phyloP scores from a whole-genome alignment of 192 early-diverging fungal species.

The Coemansia sp. region DNA sequence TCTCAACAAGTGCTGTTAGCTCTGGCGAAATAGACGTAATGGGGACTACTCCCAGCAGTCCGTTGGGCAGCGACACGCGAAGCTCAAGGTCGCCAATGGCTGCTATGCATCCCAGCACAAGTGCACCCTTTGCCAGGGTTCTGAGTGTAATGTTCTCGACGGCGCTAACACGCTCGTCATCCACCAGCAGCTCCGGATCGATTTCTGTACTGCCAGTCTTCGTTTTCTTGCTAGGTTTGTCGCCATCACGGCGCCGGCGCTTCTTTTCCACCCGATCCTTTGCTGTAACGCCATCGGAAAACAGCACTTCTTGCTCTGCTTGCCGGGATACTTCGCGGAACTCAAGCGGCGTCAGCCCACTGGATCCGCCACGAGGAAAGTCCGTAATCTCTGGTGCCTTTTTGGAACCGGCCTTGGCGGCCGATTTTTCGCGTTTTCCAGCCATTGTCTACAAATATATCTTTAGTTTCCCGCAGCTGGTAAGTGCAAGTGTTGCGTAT shows the following conservation, averaged over 20 bases:
- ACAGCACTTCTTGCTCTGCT: constrained; percentile 70
- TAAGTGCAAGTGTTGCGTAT: no score
- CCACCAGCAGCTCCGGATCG: constrained; percentile 4
- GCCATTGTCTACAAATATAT: constrained; percentile 10
- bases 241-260: constrained; percentile 46
- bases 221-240: constrained; percentile 50
- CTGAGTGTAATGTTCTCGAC: constrained; percentile 51
- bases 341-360: constrained; percentile 78
- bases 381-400: constrained; percentile 51
- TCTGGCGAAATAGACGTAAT: constrained; percentile 84
- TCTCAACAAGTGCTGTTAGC: constrained; percentile 68
- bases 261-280: constrained; percentile 55
- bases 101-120: constrained; percentile 73
- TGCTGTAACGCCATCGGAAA: constrained; percentile 32
- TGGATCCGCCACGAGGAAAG: constrained; percentile 85
- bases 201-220: constrained; percentile 39
- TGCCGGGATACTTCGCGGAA: constrained; percentile 73
- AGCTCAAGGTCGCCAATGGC: constrained; percentile 81
- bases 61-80: constrained; percentile 78
- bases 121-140: constrained; percentile 70
- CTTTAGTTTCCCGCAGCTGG: neutral
- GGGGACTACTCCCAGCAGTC: constrained; percentile 75
- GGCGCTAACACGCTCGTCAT: constrained; percentile 21
- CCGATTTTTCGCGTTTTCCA: constrained; percentile 18
- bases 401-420: constrained; percentile 1